Base-by-base conservation (phyloP, 345 rosid species). In the Boechera divaricarpa region DNA sequence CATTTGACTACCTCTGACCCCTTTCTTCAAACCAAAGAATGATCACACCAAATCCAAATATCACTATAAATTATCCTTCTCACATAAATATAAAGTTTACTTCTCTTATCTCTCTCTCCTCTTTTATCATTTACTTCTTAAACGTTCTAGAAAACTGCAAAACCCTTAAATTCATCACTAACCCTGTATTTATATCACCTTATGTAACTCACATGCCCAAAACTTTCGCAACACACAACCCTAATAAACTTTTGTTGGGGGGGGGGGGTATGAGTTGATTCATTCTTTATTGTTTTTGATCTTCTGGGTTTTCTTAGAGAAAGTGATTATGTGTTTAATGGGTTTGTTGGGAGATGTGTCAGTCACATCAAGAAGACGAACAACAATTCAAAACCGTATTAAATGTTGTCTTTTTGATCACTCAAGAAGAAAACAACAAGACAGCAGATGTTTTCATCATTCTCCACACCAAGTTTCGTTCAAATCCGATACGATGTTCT, bases 171-270 rank as follows among this genome's bases (percentile, higher is more conserved):
- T 89, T 28, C 90, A 83, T 81, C 93, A 85, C 84, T 84, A 81
- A 86, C 51, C 42, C 5, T 21, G 31, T 86, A 85, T 87, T 81
- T 87, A 87, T 82, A 80, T 62, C 81, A 72, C 82, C 86, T 80
- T 76, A 67, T 65, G 67, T 39, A 8, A 67, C 80, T 87, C 93
- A 89, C 92, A 86, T 88, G 91, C 82, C 67, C 76, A 79, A 84
- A 80, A 77, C 85, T 87, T 84, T 84, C 57, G 84, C 81, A 79
- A 84, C 86, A 81, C 76, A 69, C 86, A 79, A 79, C 73, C 86
- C 87, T 64, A 65, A 61, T 74, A 58, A 49, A 35, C 64, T 36
- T 36, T 64, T 69, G 31, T 70, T 29, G 61, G 41, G 66, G 73
- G 15, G 61, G 41, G 66, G 73, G 15, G 4, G 44, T 16, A n/a